Base-by-base conservation (phyloP, 2,329 filamentous ascomycete species). In the Aspergillus sergii region DNA sequence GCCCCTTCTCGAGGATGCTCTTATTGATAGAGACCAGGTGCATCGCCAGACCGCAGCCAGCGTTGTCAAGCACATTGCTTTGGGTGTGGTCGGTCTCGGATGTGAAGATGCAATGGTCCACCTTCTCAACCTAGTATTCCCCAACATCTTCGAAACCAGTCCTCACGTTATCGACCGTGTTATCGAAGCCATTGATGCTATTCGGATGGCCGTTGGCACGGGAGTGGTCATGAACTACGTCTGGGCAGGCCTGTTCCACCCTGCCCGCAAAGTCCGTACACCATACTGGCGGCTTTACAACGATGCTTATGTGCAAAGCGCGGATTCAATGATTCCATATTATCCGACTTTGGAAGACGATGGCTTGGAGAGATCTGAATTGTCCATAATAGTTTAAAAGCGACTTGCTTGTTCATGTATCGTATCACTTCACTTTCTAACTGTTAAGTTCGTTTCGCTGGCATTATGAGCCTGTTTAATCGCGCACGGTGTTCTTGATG, bases 61-160 rank as follows among this genome's bases (percentile, higher is more conserved):
- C 1, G 95, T 98, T 1, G 95, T 99, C 78, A 99, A 99, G 83
- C 95, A 99, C 76, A 93, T 99, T 64, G 95, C 95, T 1, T 87
- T 99, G 0, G 96, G 96, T 59, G 95, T 98, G n/a, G 94, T 98
- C 57, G 95, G 95, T 39, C 86, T 99, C 4, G 96, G 96, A 28
- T 98, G 94, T 77, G 95, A 99, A 81, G 95, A 99, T 76, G 95
- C 95, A 55, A 98, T 99, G 94, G 86, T 99, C 54, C 95, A 99
- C 81, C 85, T 99, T 30, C 91, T 99, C 69, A 99, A 99, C 80
- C 85, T 99, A 4, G 86, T 99, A 8, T 97, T 94, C 78, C 96
- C 95, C 39, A 99, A 99, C 78, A 86, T 99, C 60, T 99, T 98
- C 79, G 95, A 99, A 80, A 99, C 95, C 6, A 95, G 91, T 71